Conservation (phyloP, 192 early-diverging fungal species). For the Chytriomyces sp. region DNA sequence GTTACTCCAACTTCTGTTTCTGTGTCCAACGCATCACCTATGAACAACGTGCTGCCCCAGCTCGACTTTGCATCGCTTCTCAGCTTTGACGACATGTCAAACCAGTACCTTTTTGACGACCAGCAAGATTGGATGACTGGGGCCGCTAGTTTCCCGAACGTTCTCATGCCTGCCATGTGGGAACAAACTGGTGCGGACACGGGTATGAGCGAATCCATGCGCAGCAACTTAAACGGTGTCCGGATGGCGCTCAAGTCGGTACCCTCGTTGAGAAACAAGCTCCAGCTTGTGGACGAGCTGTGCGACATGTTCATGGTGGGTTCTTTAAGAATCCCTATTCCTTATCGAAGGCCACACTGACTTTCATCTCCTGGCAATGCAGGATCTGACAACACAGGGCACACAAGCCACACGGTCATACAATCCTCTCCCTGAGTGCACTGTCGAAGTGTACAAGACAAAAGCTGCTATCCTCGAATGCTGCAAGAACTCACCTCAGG, state of each 20-base stretch:
- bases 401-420: background rate
- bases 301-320: background rate
- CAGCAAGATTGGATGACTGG: background rate
- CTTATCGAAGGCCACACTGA: background rate
- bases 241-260: background rate
- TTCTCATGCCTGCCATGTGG: background rate
- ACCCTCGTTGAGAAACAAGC: background rate
- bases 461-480: background rate
- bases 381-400: background rate
- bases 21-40: background rate
- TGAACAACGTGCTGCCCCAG: background rate
- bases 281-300: background rate
- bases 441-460: background rate
- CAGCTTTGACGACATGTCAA: background rate
- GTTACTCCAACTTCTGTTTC: background rate
- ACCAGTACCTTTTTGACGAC: background rate
- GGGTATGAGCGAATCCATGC: background rate
- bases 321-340: background rate
- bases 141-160: background rate
- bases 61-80: background rate
- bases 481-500: background rate
- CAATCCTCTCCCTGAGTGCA: background rate
- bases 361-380: background rate
- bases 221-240: background rate
- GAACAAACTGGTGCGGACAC: background rate